Evolutionary conservation across 768 basidiomycete genomes (phyloP), one percentile per base, ranked within the genome.

Genomic region (Termitomyces sp.): DNA sequence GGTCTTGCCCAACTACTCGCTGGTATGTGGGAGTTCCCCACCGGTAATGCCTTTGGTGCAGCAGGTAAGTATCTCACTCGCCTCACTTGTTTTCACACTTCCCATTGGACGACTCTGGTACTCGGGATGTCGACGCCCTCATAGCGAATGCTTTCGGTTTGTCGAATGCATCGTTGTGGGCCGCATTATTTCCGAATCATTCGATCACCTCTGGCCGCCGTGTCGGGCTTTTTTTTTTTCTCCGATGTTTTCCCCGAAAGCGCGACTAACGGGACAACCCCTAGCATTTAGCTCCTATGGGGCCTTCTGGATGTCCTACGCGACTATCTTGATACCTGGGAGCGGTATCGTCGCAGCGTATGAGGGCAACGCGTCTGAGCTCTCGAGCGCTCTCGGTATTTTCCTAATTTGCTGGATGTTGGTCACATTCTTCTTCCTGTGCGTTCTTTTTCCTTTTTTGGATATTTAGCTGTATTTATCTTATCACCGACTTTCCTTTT

Each of bases 221-320:
- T 4, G 13, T 49, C 48, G 22, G 20, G 6, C 48, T 18, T 27
- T 27, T 30, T 7, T 22, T 30, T 24, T 56, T 70, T 24, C 7
- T 42, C 47, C 33, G 32, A 22, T 13, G 37, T 22, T 26, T 27
- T 27, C 32, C 27, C 40, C 7, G 6, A 33, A 14, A 8, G 4
- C 12, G n/a, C 26, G 7, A 33, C 50, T 57, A 14, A 57, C 43
- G n/a, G 1, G 22, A n/a, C 24, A 6, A 18, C 34, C 34, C n/a
- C 30, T 64, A 89, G 91, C 91, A 0, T 94, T 93, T 79, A 78
- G 84, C 0, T 88, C 87, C 1, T 95, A 89, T 60, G 93, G 93
- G 24, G 89, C 86, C 2, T 95, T 94, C 79, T 95, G 92, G 92
- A 76, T 94, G 74, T 91, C 91, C 5, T 94, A 84, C 49, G 90